Evolutionary conservation across 2,329 filamentous ascomycete genomes (phyloP).

Genomic region (Botrytis fabae): DNA sequence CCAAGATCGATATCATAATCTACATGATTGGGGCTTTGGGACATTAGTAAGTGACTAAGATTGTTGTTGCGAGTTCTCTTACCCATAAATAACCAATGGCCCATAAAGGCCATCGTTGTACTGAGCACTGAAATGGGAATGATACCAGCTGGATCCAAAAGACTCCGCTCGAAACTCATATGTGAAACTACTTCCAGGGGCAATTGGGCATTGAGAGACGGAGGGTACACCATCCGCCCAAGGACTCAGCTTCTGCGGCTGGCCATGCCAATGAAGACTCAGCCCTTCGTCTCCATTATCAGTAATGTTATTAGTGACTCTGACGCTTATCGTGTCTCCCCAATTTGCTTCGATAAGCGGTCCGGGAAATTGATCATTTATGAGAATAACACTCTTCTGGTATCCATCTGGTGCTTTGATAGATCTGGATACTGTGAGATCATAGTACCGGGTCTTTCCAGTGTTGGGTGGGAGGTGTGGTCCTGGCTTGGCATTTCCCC

Average conservation of each 20-base stretch:
- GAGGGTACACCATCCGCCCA: conserved; percentile 46
- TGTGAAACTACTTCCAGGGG: conserved; percentile 43
- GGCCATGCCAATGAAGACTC: conserved; percentile 49
- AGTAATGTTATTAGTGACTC: conserved; percentile 67
- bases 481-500: conserved; percentile 47
- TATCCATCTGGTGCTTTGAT: conserved; percentile 44
- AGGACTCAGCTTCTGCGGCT: conserved; percentile 44
- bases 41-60: background rate
- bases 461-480: conserved; percentile 39
- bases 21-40: conserved; percentile 49
- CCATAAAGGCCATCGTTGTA: conserved; percentile 58
- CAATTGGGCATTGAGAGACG: conserved; percentile 63
- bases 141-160: conserved; percentile 59
- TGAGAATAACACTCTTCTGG: conserved; percentile 53
- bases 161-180: conserved; percentile 31
- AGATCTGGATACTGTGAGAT: conserved; percentile 37
- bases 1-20: conserved; percentile 64
- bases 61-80: background rate
- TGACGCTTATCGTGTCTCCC: conserved; percentile 53
- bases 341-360: conserved; percentile 40
- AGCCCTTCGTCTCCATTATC: conserved; percentile 36
- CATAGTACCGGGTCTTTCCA: conserved; percentile 42
- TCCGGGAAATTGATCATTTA: conserved; percentile 41
- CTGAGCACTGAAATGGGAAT: conserved; percentile 55
- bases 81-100: conserved; percentile 56